These are phyloP conservation scores for Epichloe bromicola DNA, from an alignment of 2,329 filamentous ascomycete genomes.

Conservation along the genomic window DNA sequence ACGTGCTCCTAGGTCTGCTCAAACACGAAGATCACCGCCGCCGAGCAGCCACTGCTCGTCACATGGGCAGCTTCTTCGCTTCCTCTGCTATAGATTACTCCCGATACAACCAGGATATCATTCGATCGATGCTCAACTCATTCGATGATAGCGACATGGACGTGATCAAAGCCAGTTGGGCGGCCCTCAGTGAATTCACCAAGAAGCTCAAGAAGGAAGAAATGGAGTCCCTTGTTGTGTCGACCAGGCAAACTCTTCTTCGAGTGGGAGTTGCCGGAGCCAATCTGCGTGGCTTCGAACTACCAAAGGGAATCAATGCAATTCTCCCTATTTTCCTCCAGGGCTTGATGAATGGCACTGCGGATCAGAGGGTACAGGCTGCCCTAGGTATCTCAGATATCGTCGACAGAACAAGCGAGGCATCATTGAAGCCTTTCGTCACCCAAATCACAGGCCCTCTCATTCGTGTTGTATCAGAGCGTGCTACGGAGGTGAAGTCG, in stretches of 20 bases:
- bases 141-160: slow-evolving; percentile 77
- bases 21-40: slow-evolving; percentile 89
- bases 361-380: slow-evolving; percentile 82
- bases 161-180: slow-evolving; percentile 84
- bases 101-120: slow-evolving; percentile 89
- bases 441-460: slow-evolving; percentile 95
- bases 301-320: slow-evolving; percentile 95
- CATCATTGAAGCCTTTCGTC: slow-evolving; percentile 84
- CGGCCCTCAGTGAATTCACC: slow-evolving; percentile 74
- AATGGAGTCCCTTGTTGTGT: slow-evolving; percentile 85
- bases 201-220: slow-evolving; percentile 89
- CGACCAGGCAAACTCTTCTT: slow-evolving; percentile 73
- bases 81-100: slow-evolving; percentile 78
- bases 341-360: slow-evolving; percentile 89
- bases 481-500: slow-evolving; percentile 89
- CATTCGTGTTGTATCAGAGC: slow-evolving; percentile 93
- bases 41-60: slow-evolving; percentile 63
- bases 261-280: slow-evolving; percentile 80
- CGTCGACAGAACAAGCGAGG: slow-evolving; percentile 79
- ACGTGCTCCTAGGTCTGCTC: slow-evolving; percentile 70
- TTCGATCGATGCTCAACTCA: slow-evolving; percentile 77
- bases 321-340: slow-evolving; percentile 95
- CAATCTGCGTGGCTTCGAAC: slow-evolving; percentile 73
- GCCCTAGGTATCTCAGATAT: slow-evolving; percentile 93
- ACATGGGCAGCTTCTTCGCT: slow-evolving; percentile 78